These are phyloP conservation scores for Russula vinacea DNA, from an alignment of 768 basidiomycete genomes.

Conservation along the genomic window DNA sequence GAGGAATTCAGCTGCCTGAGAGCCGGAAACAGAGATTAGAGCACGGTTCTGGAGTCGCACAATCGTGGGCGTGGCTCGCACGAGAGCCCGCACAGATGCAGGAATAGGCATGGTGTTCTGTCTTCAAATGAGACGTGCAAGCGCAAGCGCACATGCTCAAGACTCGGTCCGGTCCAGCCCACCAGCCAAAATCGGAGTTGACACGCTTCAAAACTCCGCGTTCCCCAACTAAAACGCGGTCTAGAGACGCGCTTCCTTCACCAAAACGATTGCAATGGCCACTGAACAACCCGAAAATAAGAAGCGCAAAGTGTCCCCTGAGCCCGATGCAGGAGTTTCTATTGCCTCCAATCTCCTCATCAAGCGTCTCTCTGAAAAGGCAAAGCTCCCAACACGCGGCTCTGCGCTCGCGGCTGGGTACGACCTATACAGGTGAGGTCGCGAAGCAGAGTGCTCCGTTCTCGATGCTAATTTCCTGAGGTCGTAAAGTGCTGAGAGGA, in stretches of 20 bases:
- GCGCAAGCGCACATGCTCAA: not conserved
- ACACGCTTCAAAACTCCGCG: constrained; percentile 24
- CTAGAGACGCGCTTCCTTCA: constrained; percentile 5
- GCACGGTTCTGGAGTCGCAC: constrained; percentile 65
- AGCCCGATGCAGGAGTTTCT: constrained; percentile 33
- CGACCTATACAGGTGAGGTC: constrained; percentile 83
- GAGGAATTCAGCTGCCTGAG: constrained; percentile 77
- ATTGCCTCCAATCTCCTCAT: constrained; percentile 62
- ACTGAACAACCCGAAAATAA: constrained; percentile 38
- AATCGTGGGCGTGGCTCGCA: constrained; percentile 43
- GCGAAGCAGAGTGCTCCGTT: not conserved
- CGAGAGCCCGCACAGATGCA: constrained; percentile 42
- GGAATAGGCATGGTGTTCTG: constrained; percentile 37
- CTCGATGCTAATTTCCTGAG: not conserved
- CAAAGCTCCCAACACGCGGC: constrained; percentile 81
- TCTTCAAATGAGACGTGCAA: not conserved
- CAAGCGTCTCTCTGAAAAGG: constrained; percentile 80
- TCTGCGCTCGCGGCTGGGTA: constrained; percentile 88
- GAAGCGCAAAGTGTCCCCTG: constrained; percentile 58
- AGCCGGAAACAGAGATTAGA: constrained; percentile 73
- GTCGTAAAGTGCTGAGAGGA: constrained; percentile 69
- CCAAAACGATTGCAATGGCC: constrained; percentile 10
- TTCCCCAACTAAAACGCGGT: not conserved
- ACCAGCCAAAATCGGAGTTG: constrained; percentile 13
- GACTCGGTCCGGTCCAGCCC: not conserved